Conservation (phyloP, 441 rosid species). For the Gossypium lobatum region DNA sequence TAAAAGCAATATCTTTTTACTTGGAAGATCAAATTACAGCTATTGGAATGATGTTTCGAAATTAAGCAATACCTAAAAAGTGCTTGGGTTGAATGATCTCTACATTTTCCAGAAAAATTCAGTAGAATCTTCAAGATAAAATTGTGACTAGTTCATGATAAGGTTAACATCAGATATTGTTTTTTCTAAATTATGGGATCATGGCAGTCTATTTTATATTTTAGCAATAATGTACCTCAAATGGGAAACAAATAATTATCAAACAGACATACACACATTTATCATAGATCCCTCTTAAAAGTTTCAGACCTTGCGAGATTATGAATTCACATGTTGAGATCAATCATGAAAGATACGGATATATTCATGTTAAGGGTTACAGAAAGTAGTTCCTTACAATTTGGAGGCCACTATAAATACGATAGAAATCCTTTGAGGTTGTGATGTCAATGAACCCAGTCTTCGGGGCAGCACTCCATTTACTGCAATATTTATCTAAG, state of each 20-base stretch:
- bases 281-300: not conserved
- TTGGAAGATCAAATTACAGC: not conserved
- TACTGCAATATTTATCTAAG: constrained; percentile 84
- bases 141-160: not conserved
- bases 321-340: not conserved
- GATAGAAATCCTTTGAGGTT: constrained; percentile 92
- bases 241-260: not conserved
- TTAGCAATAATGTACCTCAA: too few species aligned
- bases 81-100: not conserved
- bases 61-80: not conserved
- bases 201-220: not conserved
- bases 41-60: not conserved
- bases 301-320: not conserved
- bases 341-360: not conserved
- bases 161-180: not conserved
- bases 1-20: not conserved
- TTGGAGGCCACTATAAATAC: constrained; percentile 95
- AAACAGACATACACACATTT: not conserved
- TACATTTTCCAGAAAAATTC: not conserved
- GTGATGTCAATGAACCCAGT: constrained; percentile 94
- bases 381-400: constrained; percentile 48
- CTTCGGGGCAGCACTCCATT: constrained; percentile 97
- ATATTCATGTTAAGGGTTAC: not conserved
- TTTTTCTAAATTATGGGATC: not conserved
- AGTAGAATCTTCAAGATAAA: not conserved